Evolutionary conservation across 805 yeast genomes (phyloP).

Genomic region (Kuraishia cidri): DNA sequence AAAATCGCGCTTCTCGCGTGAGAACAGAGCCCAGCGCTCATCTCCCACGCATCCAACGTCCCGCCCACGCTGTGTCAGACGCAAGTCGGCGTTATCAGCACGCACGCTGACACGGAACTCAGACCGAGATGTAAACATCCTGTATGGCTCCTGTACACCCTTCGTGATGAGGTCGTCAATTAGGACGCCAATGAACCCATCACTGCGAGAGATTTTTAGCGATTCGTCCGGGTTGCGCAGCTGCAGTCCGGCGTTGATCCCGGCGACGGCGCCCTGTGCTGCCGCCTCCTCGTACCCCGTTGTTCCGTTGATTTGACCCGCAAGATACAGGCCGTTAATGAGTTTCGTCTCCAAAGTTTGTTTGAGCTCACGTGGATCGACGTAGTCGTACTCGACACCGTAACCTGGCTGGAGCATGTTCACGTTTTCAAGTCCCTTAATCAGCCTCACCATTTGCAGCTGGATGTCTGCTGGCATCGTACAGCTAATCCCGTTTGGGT

Average conservation of each 20-base stretch:
- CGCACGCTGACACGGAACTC: slow-evolving; percentile 88
- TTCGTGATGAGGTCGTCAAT: slow-evolving; percentile 91
- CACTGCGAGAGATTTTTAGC: slow-evolving; percentile 58
- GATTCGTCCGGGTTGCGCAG: slow-evolving; percentile 16
- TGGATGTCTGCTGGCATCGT: slow-evolving; percentile 97
- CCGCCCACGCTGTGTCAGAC: slow-evolving; percentile 68
- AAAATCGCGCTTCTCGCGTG: slow-evolving; percentile 32
- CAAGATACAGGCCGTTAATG: slow-evolving; percentile 72
- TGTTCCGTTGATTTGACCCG: slow-evolving; percentile 98
- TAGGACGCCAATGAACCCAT: slow-evolving; percentile 87
- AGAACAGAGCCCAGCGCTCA: slow-evolving; percentile 42
- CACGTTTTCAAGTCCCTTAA: slow-evolving; percentile 85
- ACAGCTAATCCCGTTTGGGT: slow-evolving; percentile 94
- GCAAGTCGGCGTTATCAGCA: slow-evolving; percentile 87
- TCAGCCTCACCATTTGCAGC: slow-evolving; percentile 57
- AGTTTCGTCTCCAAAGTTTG: slow-evolving; percentile 75
- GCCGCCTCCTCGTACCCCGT: slow-evolving; percentile 99
- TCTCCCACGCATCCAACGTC: slow-evolving; percentile 58
- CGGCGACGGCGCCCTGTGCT: slow-evolving; percentile 93
- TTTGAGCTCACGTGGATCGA: slow-evolving; percentile 83
- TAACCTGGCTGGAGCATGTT: slow-evolving; percentile 92
- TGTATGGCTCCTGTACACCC: slow-evolving; percentile 94
- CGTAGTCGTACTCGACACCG: slow-evolving; percentile 97
- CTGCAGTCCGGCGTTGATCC: slow-evolving; percentile 83
- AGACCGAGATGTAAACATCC: slow-evolving; percentile 96